Percentiles rank a stretch among this genome's conserved stretches.
Evolutionary conservation across 352 stramenopile species (phyloP).

Genomic region (Proteromonas lacertae): DNA sequence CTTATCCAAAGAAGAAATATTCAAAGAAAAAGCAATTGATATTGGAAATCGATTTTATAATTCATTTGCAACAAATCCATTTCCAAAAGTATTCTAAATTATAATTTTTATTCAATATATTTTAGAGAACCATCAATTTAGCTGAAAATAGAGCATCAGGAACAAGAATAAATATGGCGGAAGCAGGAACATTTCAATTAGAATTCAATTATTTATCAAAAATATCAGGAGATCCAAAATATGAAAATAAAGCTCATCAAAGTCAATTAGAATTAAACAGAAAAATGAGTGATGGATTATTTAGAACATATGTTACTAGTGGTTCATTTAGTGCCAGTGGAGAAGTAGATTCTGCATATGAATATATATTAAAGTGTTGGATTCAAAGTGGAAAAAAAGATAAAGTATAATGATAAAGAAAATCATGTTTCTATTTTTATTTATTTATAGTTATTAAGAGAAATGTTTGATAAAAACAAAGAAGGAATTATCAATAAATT

Average conservation of each 20-base stretch:
- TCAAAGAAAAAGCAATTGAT: constrained; percentile 59
- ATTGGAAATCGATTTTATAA: constrained; percentile 45
- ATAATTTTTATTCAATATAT: no score
- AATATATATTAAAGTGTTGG: constrained; percentile 92
- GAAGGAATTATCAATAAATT: no score
- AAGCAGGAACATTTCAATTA: constrained; percentile 26
- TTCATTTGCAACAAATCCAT: constrained; percentile 59
- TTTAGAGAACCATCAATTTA: background rate
- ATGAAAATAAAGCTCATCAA: constrained; percentile 19
- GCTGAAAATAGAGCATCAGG: constrained; percentile 9
- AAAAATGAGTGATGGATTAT: constrained; percentile 25
- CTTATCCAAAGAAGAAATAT: constrained; percentile 31
- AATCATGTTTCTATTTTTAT: no score
- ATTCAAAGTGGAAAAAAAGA: no score
- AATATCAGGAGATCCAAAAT: constrained; percentile 15
- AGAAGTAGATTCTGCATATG: constrained; percentile 77
- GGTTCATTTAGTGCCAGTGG: constrained; percentile 48
- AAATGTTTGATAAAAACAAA: no score
- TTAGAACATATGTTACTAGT: constrained; percentile 9
- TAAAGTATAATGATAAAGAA: no score
- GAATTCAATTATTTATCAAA: constrained; percentile 34
- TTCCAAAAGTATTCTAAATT: constrained; percentile 21
- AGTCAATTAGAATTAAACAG: constrained; percentile 21
- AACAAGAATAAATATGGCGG: constrained; percentile 16
- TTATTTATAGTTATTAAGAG: no score